Percentiles rank a stretch among this genome's conserved stretches.
phyloP scores from a whole-genome alignment of 495 filamentous ascomycete genomes.

The Aspergillus coremiiformis region DNA sequence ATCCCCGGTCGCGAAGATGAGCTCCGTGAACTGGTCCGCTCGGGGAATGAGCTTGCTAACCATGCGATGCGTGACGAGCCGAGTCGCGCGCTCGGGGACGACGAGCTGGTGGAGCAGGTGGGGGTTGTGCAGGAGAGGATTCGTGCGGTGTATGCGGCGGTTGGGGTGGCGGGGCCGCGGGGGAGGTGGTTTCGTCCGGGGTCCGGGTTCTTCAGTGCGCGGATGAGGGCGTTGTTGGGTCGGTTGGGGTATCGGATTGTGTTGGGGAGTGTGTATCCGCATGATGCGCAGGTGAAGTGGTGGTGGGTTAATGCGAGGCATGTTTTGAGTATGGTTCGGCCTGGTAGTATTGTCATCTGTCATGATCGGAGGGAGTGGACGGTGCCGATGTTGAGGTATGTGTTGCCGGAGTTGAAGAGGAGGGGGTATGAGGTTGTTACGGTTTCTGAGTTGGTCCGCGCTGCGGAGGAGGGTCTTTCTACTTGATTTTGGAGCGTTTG shows the following conservation, averaged over 20 bases:
- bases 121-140: conserved; percentile 42
- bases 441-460: conserved; percentile 54
- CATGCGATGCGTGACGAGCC: conserved; percentile 83
- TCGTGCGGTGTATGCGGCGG: conserved; percentile 43
- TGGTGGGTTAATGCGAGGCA: conserved; percentile 67
- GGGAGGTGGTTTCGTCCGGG: conserved; percentile 70
- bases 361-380: conserved; percentile 80
- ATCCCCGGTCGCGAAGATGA: conserved; percentile 52
- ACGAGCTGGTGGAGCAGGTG: conserved; percentile 33
- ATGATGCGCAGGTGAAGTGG: conserved; percentile 70
- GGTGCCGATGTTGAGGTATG: conserved; percentile 59
- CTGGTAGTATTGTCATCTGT: conserved; percentile 72
- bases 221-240: conserved; percentile 52
- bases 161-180: conserved; percentile 23
- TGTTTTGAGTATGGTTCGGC: conserved; percentile 66
- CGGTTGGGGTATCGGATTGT: conserved; percentile 58
- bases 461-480: conserved; percentile 3
- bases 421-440: conserved; percentile 63
- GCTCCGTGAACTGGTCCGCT: conserved; percentile 52
- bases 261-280: conserved; percentile 76
- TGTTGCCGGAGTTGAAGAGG: conserved; percentile 60
- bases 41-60: conserved; percentile 69
- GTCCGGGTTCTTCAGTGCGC: conserved; percentile 65
- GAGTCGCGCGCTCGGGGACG: conserved; percentile 38
- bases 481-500: not conserved